Conservation (phyloP, 1,284 basidiomycete species). For the Ustilago xerochloae region DNA sequence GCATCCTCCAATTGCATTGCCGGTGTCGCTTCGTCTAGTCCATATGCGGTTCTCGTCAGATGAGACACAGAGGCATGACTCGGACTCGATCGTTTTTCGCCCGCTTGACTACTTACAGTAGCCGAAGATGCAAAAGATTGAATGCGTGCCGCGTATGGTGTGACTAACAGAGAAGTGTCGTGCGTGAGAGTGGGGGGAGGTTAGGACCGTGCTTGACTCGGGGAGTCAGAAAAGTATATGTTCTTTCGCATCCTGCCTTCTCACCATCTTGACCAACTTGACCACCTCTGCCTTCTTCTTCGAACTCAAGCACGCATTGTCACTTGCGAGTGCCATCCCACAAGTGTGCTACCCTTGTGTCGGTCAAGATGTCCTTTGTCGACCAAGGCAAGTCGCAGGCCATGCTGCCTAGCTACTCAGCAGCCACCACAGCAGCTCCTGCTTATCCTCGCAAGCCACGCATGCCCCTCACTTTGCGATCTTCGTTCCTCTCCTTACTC, state of each 20-base stretch:
- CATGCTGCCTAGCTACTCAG: conserved; percentile 26
- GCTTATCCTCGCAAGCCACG: conserved; percentile 15
- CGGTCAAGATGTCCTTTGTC: conserved; percentile 14
- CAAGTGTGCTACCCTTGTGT: background rate
- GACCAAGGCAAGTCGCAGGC: conserved; percentile 13
- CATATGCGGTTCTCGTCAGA: no score
- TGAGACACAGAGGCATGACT: no score
- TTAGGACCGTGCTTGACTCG: conserved; percentile 1
- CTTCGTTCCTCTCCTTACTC: conserved; percentile 25
- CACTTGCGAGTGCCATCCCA: background rate
- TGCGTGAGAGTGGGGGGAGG: no score
- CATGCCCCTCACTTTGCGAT: conserved; percentile 10
- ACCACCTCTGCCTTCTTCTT: background rate
- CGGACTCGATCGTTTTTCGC: background rate
- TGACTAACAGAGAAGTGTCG: background rate
- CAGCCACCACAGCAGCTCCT: background rate
- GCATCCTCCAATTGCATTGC: conserved; percentile 18
- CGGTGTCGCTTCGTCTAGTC: background rate
- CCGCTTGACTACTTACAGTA: no score
- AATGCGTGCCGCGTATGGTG: background rate
- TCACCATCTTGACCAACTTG: background rate
- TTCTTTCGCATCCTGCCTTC: background rate
- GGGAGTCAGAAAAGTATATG: no score
- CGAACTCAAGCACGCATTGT: no score
- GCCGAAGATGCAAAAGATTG: no score